phyloP scores from a whole-genome alignment of 805 yeast species.

The Clavispora phyllophila region DNA sequence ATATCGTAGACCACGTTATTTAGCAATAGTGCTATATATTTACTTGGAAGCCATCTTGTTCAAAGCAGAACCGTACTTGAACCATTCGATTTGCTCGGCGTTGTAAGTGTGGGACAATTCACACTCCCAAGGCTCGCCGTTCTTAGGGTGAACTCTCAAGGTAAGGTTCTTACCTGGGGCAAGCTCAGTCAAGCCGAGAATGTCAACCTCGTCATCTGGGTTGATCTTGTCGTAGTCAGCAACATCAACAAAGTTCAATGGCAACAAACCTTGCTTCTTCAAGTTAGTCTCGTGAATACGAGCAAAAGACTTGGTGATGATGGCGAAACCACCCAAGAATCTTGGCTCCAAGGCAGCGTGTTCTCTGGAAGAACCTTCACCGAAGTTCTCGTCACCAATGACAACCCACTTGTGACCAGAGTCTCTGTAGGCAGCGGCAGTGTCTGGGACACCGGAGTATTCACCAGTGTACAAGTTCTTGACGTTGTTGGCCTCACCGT shows the following conservation, averaged over 20 bases:
- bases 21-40: not conserved
- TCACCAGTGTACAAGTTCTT: conserved; percentile 89
- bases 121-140: conserved; percentile 84
- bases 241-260: conserved; percentile 86
- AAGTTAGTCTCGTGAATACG: conserved; percentile 99
- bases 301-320: conserved; percentile 95
- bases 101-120: conserved; percentile 95
- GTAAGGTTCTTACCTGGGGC: conserved; percentile 91
- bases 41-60: conserved; percentile 73
- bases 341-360: conserved; percentile 99
- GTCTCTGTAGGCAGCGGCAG: conserved; percentile 92
- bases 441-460: conserved; percentile 94
- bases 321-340: conserved; percentile 97
- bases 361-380: conserved; percentile 99
- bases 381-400: conserved; percentile 96
- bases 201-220: conserved; percentile 85
- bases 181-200: conserved; percentile 74
- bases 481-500: conserved; percentile 87
- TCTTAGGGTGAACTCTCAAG: conserved; percentile 66
- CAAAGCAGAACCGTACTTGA: conserved; percentile 98
- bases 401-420: conserved; percentile 94
- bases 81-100: conserved; percentile 96
- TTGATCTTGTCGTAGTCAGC: conserved; percentile 92
- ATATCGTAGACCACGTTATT: conserved; percentile 1
- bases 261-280: conserved; percentile 98